These are phyloP conservation scores for Tolypocladium ovalisporum DNA, from an alignment of 2,329 filamentous ascomycete genomes.

Conservation along the genomic window DNA sequence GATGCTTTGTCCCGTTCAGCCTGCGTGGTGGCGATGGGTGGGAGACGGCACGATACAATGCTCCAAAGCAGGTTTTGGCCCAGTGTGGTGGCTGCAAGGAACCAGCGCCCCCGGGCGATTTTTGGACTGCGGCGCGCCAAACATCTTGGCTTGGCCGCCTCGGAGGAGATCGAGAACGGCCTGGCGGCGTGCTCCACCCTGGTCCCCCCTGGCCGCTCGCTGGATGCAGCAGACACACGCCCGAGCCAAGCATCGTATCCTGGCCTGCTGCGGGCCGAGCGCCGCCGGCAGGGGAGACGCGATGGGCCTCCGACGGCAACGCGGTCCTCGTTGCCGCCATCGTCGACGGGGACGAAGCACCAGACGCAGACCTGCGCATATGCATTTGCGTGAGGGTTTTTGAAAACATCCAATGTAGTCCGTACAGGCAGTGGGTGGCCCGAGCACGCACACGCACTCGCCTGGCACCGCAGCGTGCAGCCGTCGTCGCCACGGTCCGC, in stretches of 20 bases:
- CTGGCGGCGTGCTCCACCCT: not conserved
- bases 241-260: not conserved
- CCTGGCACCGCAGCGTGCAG: not conserved
- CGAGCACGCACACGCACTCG: no score
- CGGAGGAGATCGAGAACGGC: slow-evolving; percentile 1
- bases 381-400: not conserved
- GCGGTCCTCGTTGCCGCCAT: not conserved
- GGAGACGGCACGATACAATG: not conserved
- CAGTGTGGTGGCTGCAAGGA: not conserved
- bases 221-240: not conserved
- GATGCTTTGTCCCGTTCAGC: not conserved
- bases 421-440: no score
- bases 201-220: not conserved
- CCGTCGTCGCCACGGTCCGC: not conserved
- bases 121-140: not conserved
- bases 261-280: no score
- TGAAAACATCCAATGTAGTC: not conserved
- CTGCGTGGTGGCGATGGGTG: not conserved
- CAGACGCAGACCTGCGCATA: not conserved
- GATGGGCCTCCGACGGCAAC: not conserved
- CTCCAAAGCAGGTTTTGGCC: not conserved
- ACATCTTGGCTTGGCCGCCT: not conserved
- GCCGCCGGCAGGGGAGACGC: not conserved
- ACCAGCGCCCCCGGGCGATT: not conserved
- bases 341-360: not conserved